Percentiles rank a stretch among this genome's conserved stretches.
Conservation (phyloP, 768 basidiomycete genomes). For the Boletus subparvulus region DNA sequence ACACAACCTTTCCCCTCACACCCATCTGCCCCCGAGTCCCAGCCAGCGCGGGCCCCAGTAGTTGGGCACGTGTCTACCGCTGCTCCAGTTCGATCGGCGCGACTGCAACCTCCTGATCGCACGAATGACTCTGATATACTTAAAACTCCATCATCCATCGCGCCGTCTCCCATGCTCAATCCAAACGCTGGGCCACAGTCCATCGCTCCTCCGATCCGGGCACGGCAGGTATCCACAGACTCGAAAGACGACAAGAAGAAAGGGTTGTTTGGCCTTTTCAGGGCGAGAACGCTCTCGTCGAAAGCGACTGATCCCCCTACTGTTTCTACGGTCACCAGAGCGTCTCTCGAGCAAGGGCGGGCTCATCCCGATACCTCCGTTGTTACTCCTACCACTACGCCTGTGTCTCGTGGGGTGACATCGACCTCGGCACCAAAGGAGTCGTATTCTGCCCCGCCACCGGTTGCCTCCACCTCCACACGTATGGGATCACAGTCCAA, state of each 20-base stretch:
- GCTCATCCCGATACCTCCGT: conserved; percentile 6
- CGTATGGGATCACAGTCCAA: conserved; percentile 17
- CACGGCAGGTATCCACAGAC: conserved; percentile 29
- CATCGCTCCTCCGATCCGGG: conserved; percentile 18
- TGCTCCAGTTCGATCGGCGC: conserved; percentile 27
- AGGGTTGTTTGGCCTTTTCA: conserved; percentile 32
- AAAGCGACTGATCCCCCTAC: conserved; percentile 27
- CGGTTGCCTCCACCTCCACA: conserved; percentile 2
- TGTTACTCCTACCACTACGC: neutral
- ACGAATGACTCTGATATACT: conserved; percentile 52
- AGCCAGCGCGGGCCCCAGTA: conserved; percentile 26
- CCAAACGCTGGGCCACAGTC: conserved; percentile 19
- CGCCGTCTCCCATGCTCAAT: conserved; percentile 46
- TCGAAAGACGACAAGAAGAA: conserved; percentile 37
- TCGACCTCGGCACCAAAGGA: conserved; percentile 20
- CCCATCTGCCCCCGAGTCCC: conserved; percentile 17
- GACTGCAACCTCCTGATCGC: conserved; percentile 30
- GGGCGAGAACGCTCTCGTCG: conserved; percentile 32
- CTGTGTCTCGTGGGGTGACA: conserved; percentile 15
- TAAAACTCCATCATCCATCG: conserved; percentile 65
- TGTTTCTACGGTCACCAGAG: conserved; percentile 19
- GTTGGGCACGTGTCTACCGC: conserved; percentile 34
- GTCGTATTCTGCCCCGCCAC: conserved; percentile 1
- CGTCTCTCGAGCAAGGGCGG: conserved; percentile 23
- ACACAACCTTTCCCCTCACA: conserved; percentile 32